A percentile compares a stretch with the other conserved stretches of the same genome.
These are phyloP conservation scores for Pseudopyrenochaeta lycopersici DNA, from an alignment of 2,329 filamentous ascomycete genomes.

Conservation along the genomic window DNA sequence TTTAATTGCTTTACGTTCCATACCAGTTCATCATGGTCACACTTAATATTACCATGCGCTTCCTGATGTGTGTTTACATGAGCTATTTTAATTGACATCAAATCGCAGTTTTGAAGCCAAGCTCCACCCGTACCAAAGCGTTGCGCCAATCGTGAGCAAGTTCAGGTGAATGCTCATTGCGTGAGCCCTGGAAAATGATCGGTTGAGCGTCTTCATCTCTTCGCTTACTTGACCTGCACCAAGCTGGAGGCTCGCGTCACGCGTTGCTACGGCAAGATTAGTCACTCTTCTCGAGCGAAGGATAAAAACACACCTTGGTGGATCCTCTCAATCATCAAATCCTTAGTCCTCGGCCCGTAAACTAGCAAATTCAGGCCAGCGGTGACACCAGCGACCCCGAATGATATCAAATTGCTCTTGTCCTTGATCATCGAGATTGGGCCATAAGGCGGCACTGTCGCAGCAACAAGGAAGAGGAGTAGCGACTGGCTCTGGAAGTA, in stretches of 20 bases:
- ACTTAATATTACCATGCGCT: no score
- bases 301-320: constrained; percentile 31
- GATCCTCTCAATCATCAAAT: constrained; percentile 46
- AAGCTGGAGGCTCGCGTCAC: constrained; percentile 14
- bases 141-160: constrained; percentile 46
- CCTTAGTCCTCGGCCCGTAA: constrained; percentile 47
- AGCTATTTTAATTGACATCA: neutral
- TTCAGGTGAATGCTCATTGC: constrained; percentile 57
- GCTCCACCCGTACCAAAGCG: constrained; percentile 37
- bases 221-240: constrained; percentile 7
- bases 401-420: constrained; percentile 31
- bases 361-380: constrained; percentile 48
- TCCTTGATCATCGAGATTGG: constrained; percentile 34
- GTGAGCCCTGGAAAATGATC: constrained; percentile 48
- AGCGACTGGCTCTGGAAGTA: constrained; percentile 52
- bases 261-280: constrained; percentile 19
- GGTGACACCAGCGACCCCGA: constrained; percentile 42
- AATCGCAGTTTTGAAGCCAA: constrained; percentile 27
- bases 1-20: no score
- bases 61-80: neutral
- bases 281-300: neutral
- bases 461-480: constrained; percentile 44
- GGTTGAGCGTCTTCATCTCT: constrained; percentile 39
- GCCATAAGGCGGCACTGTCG: constrained; percentile 47
- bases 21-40: no score